A percentile compares a stretch with the other conserved stretches of the same genome.
Evolutionary conservation across 805 yeast genomes (phyloP).

Genomic region (Suhomyces canberraensis): DNA sequence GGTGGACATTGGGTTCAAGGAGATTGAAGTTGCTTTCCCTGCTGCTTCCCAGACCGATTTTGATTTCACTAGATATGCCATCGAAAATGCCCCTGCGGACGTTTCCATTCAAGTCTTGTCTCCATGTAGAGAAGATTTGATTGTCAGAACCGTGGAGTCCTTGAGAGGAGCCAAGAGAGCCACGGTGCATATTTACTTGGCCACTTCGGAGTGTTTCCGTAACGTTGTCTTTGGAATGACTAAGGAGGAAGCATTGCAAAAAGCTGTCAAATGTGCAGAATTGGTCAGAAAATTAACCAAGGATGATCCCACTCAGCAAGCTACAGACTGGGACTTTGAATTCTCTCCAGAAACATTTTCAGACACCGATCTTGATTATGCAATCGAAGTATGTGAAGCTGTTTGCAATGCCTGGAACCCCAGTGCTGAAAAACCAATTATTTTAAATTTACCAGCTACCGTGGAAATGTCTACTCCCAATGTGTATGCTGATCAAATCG

Average conservation of each 20-base stretch:
- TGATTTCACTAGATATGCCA: conserved; percentile 74
- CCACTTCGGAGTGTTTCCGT: conserved; percentile 72
- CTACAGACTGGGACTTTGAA: conserved; percentile 70
- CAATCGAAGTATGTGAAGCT: conserved; percentile 66
- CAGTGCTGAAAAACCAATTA: conserved; percentile 58
- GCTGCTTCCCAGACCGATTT: conserved; percentile 78
- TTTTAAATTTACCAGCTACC: conserved; percentile 81
- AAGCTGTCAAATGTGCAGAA: conserved; percentile 62
- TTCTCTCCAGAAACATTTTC: conserved; percentile 80
- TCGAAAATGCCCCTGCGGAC: conserved; percentile 71
- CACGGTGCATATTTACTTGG: conserved; percentile 71
- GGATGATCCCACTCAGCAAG: conserved; percentile 52
- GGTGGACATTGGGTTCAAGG: conserved; percentile 73
- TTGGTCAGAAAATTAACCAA: conserved; percentile 66
- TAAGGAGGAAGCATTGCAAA: conserved; percentile 53
- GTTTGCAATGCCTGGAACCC: conserved; percentile 78
- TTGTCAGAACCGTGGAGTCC: conserved; percentile 68
- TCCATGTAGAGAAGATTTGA: conserved; percentile 73
- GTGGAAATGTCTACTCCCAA: conserved; percentile 82
- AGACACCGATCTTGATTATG: conserved; percentile 64
- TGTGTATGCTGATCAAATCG: conserved; percentile 81
- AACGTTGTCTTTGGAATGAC: conserved; percentile 66
- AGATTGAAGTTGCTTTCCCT: conserved; percentile 81
- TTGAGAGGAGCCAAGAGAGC: conserved; percentile 74
- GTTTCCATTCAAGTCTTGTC: conserved; percentile 74